Base-by-base conservation (phyloP, 306 rosid genomes). In the Vachellia pachyceras region DNA sequence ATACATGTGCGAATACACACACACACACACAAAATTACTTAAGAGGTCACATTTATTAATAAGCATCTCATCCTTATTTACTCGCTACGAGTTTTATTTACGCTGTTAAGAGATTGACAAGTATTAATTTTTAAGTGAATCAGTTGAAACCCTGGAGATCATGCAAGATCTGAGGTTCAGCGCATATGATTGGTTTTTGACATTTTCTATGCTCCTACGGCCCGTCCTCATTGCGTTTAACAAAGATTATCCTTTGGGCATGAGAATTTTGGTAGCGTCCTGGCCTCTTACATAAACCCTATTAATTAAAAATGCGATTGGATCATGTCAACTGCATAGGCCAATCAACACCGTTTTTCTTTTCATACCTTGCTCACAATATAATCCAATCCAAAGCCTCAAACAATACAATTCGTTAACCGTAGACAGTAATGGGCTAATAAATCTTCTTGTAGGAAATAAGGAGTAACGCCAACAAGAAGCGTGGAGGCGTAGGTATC, bases 141-240 rank as follows among this genome's bases (percentile, higher is more conserved):
- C 37, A 39, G 25, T 35, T 35, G 33, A 67, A 50, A 61, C 60
- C 58, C 18, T 79, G 37, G 40, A 18, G 36, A 41, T 55, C 12
- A 69, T 55, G 33, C 58, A 67, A n/a, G n/a, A n/a, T n/a, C 81
- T 22, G 35, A 50, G 29, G 2, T 36, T 3, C 12, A 5, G 13
- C 41, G 47, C 46, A 3, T 58, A 20, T 40, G 37, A 46, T 71
- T 79, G n/a, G n/a, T n/a, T 72, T 29, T 72, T 72, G 29, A 80
- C 35, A 8, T 79, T 70, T 71, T 80, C 79, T 47, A 4, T 22
- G 10, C 5, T 70, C 36, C 69, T 22, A 68, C 33, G 33, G 2
- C 1, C 6, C 68, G 33, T 12, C 11, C 7, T 2, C 36, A 6
- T 3, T 68, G 29, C n/a, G 8, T 65, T 41, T 29, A 11, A 61